These are phyloP conservation scores for Selaginella tamariscina DNA, from an alignment of 75 land plant genomes.

Conservation along the genomic window DNA sequence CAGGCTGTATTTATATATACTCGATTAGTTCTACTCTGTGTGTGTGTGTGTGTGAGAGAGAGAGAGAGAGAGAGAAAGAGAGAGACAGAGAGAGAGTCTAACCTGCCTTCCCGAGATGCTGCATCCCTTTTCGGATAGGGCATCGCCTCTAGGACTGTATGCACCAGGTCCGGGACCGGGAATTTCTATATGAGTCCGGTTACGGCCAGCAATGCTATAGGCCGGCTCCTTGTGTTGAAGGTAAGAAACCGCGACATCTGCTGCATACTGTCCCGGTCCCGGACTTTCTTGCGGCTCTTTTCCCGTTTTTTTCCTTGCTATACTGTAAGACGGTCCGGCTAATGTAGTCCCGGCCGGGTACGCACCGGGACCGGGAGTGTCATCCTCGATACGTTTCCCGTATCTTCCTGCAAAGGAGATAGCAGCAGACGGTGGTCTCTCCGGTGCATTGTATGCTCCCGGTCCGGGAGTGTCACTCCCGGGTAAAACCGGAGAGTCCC, in stretches of 20 bases:
- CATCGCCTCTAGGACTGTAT: not conserved
- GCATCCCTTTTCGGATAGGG: not conserved
- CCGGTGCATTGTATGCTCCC: not conserved
- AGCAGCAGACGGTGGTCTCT: not conserved
- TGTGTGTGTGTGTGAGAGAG: too few relatives aligned
- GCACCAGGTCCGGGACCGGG: conserved; percentile 12
- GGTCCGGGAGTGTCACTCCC: not conserved
- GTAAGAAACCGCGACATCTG: not conserved
- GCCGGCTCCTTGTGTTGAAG: conserved; percentile 7
- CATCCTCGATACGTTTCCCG: not conserved
- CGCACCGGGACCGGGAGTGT: conserved; percentile 1
- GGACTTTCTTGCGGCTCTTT: not conserved
- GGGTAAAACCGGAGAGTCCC: not conserved
- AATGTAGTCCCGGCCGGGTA: not conserved
- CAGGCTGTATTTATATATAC: too few relatives aligned
- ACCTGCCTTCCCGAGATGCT: conserved; percentile 7
- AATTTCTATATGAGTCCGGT: not conserved
- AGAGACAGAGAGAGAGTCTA: too few relatives aligned
- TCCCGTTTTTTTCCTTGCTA: not conserved
- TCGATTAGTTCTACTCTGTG: too few relatives aligned
- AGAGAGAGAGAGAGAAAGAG: too few relatives aligned
- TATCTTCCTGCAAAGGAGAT: not conserved
- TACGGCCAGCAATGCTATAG: conserved; percentile 7
- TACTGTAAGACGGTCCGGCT: not conserved
- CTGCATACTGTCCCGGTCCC: conserved; percentile 9